A percentile compares a stretch with the other conserved stretches of the same genome.
Conservation (phyloP, 768 basidiomycete species). For the Plicaturopsis crispa region DNA sequence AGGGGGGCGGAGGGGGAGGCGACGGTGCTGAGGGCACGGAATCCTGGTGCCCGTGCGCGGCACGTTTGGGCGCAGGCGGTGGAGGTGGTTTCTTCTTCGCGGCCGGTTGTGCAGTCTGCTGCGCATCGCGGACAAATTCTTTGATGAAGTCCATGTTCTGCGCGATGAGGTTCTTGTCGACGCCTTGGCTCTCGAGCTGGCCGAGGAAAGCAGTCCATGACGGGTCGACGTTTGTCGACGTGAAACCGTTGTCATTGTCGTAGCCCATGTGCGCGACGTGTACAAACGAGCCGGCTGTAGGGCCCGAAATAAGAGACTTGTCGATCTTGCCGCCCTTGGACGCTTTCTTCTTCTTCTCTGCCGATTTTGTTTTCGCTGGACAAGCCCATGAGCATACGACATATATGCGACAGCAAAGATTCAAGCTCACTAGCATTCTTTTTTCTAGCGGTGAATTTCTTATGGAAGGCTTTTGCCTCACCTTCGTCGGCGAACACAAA, state of each 20-base stretch:
- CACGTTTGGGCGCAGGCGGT: slow-evolving; percentile 24
- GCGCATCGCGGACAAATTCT: slow-evolving; percentile 59
- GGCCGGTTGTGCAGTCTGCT: slow-evolving; percentile 15
- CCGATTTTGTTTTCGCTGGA: slow-evolving; percentile 38
- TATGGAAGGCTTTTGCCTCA: slow-evolving; percentile 80
- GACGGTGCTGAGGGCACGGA: slow-evolving; percentile 26
- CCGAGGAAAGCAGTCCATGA: slow-evolving; percentile 76
- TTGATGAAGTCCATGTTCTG: slow-evolving; percentile 88
- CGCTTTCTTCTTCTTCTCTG: slow-evolving; percentile 50
- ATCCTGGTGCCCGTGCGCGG: slow-evolving; percentile 16
- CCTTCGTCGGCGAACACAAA: slow-evolving; percentile 83
- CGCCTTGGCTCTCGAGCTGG: slow-evolving; percentile 55
- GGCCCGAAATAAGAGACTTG: slow-evolving; percentile 88
- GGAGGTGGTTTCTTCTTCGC: slow-evolving; percentile 26
- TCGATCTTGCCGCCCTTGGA: slow-evolving; percentile 75
- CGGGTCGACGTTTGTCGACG: slow-evolving; percentile 79
- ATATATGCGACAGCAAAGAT: slow-evolving; percentile 6
- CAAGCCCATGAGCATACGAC: slow-evolving; percentile 5
- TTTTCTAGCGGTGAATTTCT: slow-evolving; percentile 73
- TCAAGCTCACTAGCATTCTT: slow-evolving; percentile 39
- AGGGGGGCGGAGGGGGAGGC: slow-evolving; percentile 26
- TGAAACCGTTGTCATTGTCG: slow-evolving; percentile 81
- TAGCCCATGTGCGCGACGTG: slow-evolving; percentile 97
- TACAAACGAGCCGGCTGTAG: slow-evolving; percentile 69
- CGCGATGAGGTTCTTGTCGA: slow-evolving; percentile 61